Base-by-base conservation (phyloP, 1,139 yeast species). In the Blastobotrys serpentis region DNA sequence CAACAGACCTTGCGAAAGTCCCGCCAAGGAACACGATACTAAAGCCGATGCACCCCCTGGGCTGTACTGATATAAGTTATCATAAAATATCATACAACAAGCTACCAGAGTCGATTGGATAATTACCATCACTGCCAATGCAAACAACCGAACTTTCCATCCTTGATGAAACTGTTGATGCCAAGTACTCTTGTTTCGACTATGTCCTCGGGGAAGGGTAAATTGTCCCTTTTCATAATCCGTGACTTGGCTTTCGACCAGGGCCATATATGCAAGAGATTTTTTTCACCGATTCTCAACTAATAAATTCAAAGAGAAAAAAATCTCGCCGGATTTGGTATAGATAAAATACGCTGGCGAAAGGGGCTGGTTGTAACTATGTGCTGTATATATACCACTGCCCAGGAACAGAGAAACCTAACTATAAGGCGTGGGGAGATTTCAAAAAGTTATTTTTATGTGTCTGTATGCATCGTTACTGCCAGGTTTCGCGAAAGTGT, bases 11-110 rank as follows among this genome's bases (percentile, higher is more conserved):
- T 67, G 70, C 18, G 70, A 58, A 21, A 66, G 56, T 3, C 71
- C 71, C 18, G 68, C 59, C 50, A 66, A 54, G 4, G 59, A 49
- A n/a, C 62, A 53, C 7, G 69, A 64, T 4, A 65, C 56, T 16
- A 66, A 52, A 0, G 68, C 69, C 3, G 71, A 64, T 2, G 68
- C 60, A 4, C 71, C 71, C 33, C 54, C 54, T 14, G 60, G 54
- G 26, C 67, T 59, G 32, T 51, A 42, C 10, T 37, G 42, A 43
- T 60, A 60, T 46, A 66, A 50, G 3, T 42, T 33, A 17, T 60
- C 61, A 44, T 61, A 65, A 41, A 49, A 51, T 10, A 51, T 44
- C 29, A 55, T 39, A 16, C 52, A 51, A 11, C 52, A 32, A 3
- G 45, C 40, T 5, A 46, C 55, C 5, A 56, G 33, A 6, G 48